Conservation (phyloP, 192 early-diverging fungal genomes). For the Cladochytrium replicatum region DNA sequence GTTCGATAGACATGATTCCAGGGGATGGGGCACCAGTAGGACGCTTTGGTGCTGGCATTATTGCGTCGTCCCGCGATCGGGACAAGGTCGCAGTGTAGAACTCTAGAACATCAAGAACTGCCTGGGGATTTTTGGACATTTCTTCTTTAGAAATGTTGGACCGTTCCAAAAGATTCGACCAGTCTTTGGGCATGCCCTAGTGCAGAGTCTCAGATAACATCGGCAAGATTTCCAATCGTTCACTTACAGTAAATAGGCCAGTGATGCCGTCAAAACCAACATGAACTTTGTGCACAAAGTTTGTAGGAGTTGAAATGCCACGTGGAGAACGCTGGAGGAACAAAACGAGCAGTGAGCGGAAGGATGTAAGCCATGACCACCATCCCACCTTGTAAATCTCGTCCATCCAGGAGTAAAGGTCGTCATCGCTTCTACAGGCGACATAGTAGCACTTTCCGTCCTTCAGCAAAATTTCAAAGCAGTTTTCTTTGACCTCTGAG, state of each 20-base stretch:
- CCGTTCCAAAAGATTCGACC: conserved; percentile 84
- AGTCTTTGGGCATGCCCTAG: conserved; percentile 87
- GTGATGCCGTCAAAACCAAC: conserved; percentile 41
- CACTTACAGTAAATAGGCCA: conserved; percentile 36
- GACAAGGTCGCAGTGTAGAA: conserved; percentile 83
- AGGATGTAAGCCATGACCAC: too few relatives aligned
- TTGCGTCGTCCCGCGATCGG: too few relatives aligned
- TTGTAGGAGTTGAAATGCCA: conserved; percentile 71
- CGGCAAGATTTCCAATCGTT: neutral
- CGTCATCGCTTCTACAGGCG: conserved; percentile 88
- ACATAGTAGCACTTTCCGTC: conserved; percentile 83
- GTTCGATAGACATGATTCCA: conserved; percentile 18
- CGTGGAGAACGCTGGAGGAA: conserved; percentile 56
- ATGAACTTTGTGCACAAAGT: conserved; percentile 81
- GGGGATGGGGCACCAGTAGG: neutral
- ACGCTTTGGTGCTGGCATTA: neutral
- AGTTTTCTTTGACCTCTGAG: conserved; percentile 84
- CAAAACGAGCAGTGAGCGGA: too few relatives aligned
- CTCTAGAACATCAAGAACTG: conserved; percentile 92
- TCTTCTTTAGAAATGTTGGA: conserved; percentile 96
- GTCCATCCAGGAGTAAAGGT: conserved; percentile 98
- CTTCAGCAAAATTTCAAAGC: conserved; percentile 88
- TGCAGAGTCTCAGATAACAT: neutral
- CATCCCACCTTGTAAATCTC: conserved; percentile 90
- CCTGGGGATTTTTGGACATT: conserved; percentile 95